Conservation (phyloP, 2,329 filamentous ascomycete species). For the Eutypa lata region DNA sequence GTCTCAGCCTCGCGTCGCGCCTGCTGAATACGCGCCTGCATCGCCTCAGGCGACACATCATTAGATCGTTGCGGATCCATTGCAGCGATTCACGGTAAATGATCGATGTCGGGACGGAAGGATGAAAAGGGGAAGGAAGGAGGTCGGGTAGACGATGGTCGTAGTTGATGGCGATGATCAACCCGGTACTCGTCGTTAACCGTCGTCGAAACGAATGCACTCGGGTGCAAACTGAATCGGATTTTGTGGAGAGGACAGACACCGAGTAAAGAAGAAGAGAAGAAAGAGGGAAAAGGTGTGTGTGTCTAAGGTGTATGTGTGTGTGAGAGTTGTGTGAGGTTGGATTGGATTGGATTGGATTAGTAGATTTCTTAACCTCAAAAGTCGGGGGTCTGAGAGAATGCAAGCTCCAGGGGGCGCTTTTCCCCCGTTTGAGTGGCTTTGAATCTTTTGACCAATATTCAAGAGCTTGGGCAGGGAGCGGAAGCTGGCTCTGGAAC, state of each 20-base stretch:
- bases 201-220: background rate
- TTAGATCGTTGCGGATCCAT: slow-evolving; percentile 58
- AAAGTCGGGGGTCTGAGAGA: background rate
- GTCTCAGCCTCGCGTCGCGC: slow-evolving; percentile 97
- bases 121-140: background rate
- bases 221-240: background rate
- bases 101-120: background rate
- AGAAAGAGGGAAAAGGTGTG: slow-evolving; percentile 2
- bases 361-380: background rate
- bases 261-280: background rate
- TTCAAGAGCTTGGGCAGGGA: background rate
- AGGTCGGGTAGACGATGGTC: background rate
- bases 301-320: background rate
- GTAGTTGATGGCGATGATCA: background rate
- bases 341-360: background rate
- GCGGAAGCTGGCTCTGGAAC: background rate
- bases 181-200: background rate
- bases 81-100: slow-evolving; percentile 17
- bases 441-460: background rate
- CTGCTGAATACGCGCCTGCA: slow-evolving; percentile 90
- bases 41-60: slow-evolving; percentile 69
- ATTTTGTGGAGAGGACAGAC: background rate
- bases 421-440: background rate
- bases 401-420: background rate
- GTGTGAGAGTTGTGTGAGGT: background rate